Evolutionary conservation across 345 rosid species (phyloP).

Genomic region (Syzygium oleosum): DNA sequence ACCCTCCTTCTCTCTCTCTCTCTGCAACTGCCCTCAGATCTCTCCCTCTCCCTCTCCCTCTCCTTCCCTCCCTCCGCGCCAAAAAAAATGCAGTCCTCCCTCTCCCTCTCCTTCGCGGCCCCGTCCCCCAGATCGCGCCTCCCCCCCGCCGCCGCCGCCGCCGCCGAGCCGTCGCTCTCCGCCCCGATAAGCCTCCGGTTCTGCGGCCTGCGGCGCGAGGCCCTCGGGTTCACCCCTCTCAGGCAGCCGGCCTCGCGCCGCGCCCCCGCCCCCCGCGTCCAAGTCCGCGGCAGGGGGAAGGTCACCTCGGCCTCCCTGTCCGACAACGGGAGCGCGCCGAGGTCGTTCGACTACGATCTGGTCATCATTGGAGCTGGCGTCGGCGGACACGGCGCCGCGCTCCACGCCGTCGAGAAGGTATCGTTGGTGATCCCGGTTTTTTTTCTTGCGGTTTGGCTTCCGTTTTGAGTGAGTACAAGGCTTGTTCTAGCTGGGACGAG

Average conservation of each 20-base stretch:
- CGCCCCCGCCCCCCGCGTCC: neutral
- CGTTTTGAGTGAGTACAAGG: neutral
- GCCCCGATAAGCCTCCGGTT: constrained; percentile 57
- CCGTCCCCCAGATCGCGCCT: constrained; percentile 23
- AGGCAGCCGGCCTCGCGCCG: constrained; percentile 9
- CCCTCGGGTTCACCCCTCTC: constrained; percentile 24
- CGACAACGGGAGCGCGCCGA: constrained; percentile 53
- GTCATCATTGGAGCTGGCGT: constrained; percentile 96
- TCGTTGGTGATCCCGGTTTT: neutral
- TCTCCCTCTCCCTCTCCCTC: neutral
- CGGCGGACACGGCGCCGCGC: constrained; percentile 97
- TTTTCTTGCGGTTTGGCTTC: neutral
- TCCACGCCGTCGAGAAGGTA: constrained; percentile 96
- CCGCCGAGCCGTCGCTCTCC: constrained; percentile 14
- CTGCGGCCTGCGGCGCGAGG: constrained; percentile 75
- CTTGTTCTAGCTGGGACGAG: neutral
- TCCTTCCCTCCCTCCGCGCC: neutral
- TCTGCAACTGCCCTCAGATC: constrained; percentile 6
- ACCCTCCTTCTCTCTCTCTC: neutral
- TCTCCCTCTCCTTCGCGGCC: constrained; percentile 31
- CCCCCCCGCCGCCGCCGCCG: constrained; percentile 31
- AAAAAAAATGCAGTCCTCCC: constrained; percentile 58
- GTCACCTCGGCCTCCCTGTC: constrained; percentile 27
- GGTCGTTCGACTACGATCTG: constrained; percentile 85
- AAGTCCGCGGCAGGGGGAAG: neutral